These are phyloP conservation scores for Hylodesmum podocarpum DNA, from an alignment of 306 rosid genomes.

Conservation along the genomic window DNA sequence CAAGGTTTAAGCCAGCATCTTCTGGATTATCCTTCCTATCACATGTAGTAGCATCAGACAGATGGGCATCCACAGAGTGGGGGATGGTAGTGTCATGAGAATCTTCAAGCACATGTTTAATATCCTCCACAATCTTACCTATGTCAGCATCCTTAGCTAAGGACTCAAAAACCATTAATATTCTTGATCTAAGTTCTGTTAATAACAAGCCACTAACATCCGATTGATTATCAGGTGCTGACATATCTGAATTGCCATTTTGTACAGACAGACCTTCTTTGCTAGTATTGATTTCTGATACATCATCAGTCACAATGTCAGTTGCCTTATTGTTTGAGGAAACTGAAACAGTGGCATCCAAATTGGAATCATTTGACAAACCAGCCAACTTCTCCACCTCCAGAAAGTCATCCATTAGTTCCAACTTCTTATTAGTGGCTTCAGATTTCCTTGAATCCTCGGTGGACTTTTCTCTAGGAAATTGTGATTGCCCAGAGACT, in stretches of 20 bases:
- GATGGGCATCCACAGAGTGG: conserved; percentile 44
- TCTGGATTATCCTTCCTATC: conserved; percentile 73
- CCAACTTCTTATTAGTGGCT: conserved; percentile 65
- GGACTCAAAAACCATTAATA: conserved; percentile 65
- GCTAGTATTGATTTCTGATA: conserved; percentile 28
- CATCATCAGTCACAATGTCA: conserved; percentile 42
- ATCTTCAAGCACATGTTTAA: conserved; percentile 69
- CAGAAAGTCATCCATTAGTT: conserved; percentile 96
- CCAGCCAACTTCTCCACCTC: conserved; percentile 97
- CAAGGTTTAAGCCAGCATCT: conserved; percentile 57
- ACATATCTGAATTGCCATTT: conserved; percentile 37
- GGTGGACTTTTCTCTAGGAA: conserved; percentile 55
- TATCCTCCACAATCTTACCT: conserved; percentile 71
- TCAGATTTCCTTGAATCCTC: conserved; percentile 65
- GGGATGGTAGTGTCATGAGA: conserved; percentile 50
- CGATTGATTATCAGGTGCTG: conserved; percentile 35
- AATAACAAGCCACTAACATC: conserved; percentile 43
- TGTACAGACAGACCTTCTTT: conserved; percentile 46
- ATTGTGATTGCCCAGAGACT: conserved; percentile 59
- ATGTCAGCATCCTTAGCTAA: conserved; percentile 65
- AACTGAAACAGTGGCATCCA: conserved; percentile 43
- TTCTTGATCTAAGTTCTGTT: conserved; percentile 71
- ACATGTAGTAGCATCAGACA: conserved; percentile 46
- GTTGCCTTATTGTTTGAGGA: conserved; percentile 39
- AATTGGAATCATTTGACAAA: conserved; percentile 63